These are phyloP conservation scores for Isatis tinctoria DNA, from an alignment of 345 rosid genomes.

Conservation along the genomic window DNA sequence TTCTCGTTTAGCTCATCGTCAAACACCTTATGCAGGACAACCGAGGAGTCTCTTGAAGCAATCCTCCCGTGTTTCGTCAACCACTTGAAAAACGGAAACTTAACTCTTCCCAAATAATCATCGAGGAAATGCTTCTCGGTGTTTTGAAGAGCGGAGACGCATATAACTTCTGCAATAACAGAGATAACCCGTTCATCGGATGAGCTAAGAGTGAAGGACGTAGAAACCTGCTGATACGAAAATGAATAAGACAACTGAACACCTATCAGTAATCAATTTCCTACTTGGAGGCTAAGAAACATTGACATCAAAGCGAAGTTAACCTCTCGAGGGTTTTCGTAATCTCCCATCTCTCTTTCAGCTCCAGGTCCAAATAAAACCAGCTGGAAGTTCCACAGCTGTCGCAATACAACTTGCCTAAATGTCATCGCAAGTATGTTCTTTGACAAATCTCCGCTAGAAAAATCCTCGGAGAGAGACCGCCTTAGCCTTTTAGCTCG, in stretches of 20 bases:
- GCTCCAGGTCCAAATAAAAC: slow-evolving; percentile 65
- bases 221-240: slow-evolving; percentile 64
- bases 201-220: slow-evolving; percentile 55
- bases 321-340: slow-evolving; percentile 76
- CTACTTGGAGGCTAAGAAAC: slow-evolving; percentile 41
- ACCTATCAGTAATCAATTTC: slow-evolving; percentile 49
- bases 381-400: slow-evolving; percentile 74
- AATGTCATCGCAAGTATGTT: slow-evolving; percentile 90
- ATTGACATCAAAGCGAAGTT: slow-evolving; percentile 32
- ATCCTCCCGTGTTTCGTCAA: slow-evolving; percentile 40
- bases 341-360: slow-evolving; percentile 62
- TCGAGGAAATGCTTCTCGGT: slow-evolving; percentile 54
- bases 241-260: slow-evolving; percentile 59
- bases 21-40: slow-evolving; percentile 43
- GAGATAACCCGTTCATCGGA: slow-evolving; percentile 58
- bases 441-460: slow-evolving; percentile 37
- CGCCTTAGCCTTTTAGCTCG: slow-evolving; percentile 53
- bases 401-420: slow-evolving; percentile 75
- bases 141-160: slow-evolving; percentile 54
- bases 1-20: slow-evolving; percentile 63
- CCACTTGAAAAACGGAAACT: slow-evolving; percentile 42
- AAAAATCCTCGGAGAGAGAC: slow-evolving; percentile 44
- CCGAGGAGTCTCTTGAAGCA: slow-evolving; percentile 60
- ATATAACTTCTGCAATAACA: slow-evolving; percentile 71
- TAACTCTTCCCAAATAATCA: slow-evolving; percentile 32